Evolutionary conservation across 768 basidiomycete species (phyloP).

Genomic region (Serendipita sp.): DNA sequence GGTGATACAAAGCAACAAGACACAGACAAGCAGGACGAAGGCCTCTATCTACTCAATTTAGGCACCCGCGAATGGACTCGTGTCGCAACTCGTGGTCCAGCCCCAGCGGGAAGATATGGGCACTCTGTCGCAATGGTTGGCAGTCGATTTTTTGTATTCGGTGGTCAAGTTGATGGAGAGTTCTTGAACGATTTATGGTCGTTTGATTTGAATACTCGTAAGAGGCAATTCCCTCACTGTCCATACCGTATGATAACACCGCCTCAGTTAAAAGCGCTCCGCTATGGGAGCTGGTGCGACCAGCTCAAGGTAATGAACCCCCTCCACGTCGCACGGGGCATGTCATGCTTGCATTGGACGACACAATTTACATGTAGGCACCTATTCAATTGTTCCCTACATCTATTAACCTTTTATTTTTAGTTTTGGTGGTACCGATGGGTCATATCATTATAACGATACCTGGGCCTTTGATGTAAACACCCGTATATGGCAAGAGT

Average conservation of each 20-base stretch:
- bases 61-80: conserved; percentile 92
- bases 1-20: conserved; percentile 67
- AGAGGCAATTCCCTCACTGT: conserved; percentile 18
- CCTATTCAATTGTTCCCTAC: conserved; percentile 10
- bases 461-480: conserved; percentile 87
- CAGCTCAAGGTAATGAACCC: conserved; percentile 34
- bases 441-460: conserved; percentile 98
- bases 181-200: conserved; percentile 93
- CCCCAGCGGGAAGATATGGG: conserved; percentile 83
- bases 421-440: conserved; percentile 96
- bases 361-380: conserved; percentile 69
- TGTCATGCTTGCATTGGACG: conserved; percentile 64
- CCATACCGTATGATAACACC: conserved; percentile 2
- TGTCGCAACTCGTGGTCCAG: conserved; percentile 56
- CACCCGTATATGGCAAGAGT: conserved; percentile 72
- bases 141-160: conserved; percentile 86
- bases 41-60: conserved; percentile 83
- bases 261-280: conserved; percentile 55
- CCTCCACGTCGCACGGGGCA: conserved; percentile 83
- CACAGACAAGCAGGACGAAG: conserved; percentile 76
- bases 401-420: conserved; percentile 40
- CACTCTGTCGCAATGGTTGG: conserved; percentile 89
- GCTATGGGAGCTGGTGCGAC: conserved; percentile 68
- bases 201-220: conserved; percentile 89
- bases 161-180: conserved; percentile 87